Evolutionary conservation across 2,329 filamentous ascomycete species (phyloP).

Genomic region (Diaporthe citri): DNA sequence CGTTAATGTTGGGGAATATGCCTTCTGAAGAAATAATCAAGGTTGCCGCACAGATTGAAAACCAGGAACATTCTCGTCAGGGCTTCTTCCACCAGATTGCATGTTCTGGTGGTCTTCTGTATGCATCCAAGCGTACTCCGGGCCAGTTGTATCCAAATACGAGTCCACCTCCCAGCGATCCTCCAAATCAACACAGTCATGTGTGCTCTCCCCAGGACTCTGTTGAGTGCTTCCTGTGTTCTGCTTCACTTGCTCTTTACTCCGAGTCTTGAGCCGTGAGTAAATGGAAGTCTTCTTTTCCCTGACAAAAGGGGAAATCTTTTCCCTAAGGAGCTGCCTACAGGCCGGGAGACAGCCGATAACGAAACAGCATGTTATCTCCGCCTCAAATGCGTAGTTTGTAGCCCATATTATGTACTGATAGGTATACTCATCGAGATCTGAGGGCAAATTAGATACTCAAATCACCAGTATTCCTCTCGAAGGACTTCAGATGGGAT

Average conservation of each 20-base stretch:
- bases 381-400: conserved; percentile 27
- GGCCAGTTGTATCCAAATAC: not conserved
- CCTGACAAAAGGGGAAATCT: not conserved
- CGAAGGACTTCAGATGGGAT: not conserved
- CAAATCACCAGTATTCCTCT: not conserved
- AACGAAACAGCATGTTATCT: conserved; percentile 33
- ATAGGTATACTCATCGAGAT: not conserved
- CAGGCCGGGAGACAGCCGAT: conserved; percentile 34
- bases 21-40: too few species aligned
- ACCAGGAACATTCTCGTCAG: not conserved
- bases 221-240: not conserved
- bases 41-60: not conserved
- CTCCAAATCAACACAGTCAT: too few species aligned
- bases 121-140: not conserved
- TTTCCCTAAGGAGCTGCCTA: conserved; percentile 33
- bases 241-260: not conserved
- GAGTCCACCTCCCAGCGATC: not conserved
- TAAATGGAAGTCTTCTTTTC: not conserved
- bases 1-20: too few species aligned
- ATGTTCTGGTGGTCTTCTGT: not conserved
- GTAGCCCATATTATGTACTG: conserved; percentile 27
- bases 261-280: not conserved
- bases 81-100: not conserved
- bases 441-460: not conserved
- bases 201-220: too few species aligned